These are phyloP conservation scores for Mortierella sp. DNA, from an alignment of 371 early-diverging fungal genomes.

Conservation along the genomic window DNA sequence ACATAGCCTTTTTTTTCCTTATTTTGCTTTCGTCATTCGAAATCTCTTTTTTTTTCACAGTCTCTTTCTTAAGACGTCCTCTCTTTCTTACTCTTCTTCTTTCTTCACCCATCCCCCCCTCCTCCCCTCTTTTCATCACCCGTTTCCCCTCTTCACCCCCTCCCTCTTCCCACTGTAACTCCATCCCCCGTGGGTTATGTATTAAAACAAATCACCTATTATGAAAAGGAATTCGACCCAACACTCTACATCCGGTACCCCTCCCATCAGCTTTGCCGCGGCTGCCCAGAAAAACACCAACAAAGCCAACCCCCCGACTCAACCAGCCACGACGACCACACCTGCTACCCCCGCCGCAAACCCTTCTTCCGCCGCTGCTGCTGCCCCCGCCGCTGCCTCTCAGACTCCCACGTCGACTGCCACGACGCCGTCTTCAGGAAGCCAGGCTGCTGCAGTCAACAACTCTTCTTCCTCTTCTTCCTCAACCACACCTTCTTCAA, in stretches of 20 bases:
- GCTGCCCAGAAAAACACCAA: conserved; percentile 54
- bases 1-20: background rate
- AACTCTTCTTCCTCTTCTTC: background rate
- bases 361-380: conserved; percentile 14
- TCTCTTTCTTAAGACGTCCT: background rate
- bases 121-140: conserved; percentile 1
- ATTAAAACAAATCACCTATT: conserved; percentile 46
- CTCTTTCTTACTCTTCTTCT: background rate
- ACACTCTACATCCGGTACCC: conserved; percentile 42
- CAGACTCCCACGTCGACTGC: conserved; percentile 40
- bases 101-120: conserved; percentile 7
- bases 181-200: conserved; percentile 49
- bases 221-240: conserved; percentile 53
- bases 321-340: conserved; percentile 19
- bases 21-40: conserved; percentile 7
- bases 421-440: conserved; percentile 49
- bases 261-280: conserved; percentile 57
- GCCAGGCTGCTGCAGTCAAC: conserved; percentile 30
- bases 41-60: background rate
- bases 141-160: conserved; percentile 1
- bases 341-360: conserved; percentile 19
- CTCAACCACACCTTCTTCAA: conserved; percentile 16
- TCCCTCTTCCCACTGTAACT: conserved; percentile 24
- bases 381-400: conserved; percentile 17
- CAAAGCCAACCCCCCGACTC: conserved; percentile 39